Conservation (phyloP, 768 basidiomycete species). For the Leccinum ochraceum region DNA sequence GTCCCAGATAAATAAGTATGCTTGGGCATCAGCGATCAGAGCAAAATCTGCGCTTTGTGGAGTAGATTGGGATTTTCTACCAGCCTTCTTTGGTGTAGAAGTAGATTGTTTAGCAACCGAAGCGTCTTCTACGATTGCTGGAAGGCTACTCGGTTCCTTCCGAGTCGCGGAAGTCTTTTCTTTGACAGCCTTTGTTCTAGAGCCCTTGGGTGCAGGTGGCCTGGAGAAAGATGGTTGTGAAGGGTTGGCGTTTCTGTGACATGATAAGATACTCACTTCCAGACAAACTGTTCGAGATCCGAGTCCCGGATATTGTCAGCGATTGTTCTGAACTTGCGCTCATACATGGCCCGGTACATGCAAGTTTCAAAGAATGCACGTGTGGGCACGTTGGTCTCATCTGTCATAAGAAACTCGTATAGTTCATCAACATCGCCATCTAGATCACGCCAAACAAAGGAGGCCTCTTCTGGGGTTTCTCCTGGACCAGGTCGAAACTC, state of each 20-base stretch:
- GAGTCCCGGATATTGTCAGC: constrained; percentile 68
- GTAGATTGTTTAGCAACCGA: constrained; percentile 9
- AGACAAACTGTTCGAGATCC: constrained; percentile 78
- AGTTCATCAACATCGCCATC: constrained; percentile 90
- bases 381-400: constrained; percentile 74
- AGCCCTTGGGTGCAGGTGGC: constrained; percentile 23
- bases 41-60: constrained; percentile 21
- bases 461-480: constrained; percentile 71
- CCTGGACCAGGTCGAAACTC: constrained; percentile 78
- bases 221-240: constrained; percentile 14
- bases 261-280: constrained; percentile 58
- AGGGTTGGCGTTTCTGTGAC: neutral
- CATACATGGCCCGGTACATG: constrained; percentile 96
- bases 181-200: constrained; percentile 17
- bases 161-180: constrained; percentile 16
- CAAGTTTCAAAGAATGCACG: constrained; percentile 90
- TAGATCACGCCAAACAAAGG: constrained; percentile 90
- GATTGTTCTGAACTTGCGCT: constrained; percentile 79
- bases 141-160: constrained; percentile 7
- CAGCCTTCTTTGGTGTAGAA: constrained; percentile 18
- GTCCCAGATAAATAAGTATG: constrained; percentile 67
- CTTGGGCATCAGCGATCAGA: constrained; percentile 43
- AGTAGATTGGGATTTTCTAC: constrained; percentile 20
- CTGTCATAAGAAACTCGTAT: constrained; percentile 87
- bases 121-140: constrained; percentile 6